Percentiles rank a stretch among this genome's conserved stretches.
Evolutionary conservation across 768 basidiomycete genomes (phyloP).

Genomic region (Lentinula edodes): DNA sequence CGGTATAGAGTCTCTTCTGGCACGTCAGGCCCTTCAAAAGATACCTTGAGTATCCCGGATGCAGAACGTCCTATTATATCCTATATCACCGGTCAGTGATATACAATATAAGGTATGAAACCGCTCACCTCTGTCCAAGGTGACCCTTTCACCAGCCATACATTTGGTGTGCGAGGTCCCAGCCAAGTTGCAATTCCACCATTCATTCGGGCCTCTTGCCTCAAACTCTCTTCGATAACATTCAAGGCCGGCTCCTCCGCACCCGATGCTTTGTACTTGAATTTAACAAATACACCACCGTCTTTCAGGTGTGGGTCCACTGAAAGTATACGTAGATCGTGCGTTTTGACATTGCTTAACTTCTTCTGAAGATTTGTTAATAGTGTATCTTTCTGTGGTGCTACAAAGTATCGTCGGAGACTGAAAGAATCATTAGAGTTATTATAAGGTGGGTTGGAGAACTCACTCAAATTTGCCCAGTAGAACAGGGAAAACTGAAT

Average conservation of each 20-base stretch:
- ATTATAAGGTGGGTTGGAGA: slow-evolving; percentile 6
- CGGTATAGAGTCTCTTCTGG: slow-evolving; percentile 76
- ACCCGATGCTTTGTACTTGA: slow-evolving; percentile 42
- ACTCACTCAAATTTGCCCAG: slow-evolving; percentile 71
- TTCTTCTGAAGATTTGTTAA: slow-evolving; percentile 40
- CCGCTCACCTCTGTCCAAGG: slow-evolving; percentile 75
- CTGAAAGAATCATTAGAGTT: slow-evolving; percentile 29
- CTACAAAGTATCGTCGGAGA: slow-evolving; percentile 58
- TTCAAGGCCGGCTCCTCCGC: slow-evolving; percentile 33
- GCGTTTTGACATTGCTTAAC: slow-evolving; percentile 45
- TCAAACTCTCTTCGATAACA: slow-evolving; percentile 45
- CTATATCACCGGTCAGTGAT: background rate
- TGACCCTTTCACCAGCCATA: slow-evolving; percentile 71
- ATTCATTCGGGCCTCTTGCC: slow-evolving; percentile 34
- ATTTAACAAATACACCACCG: slow-evolving; percentile 80
- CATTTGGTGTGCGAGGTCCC: slow-evolving; percentile 41
- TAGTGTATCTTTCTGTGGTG: slow-evolving; percentile 54
- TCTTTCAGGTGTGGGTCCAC: slow-evolving; percentile 71
- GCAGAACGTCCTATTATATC: slow-evolving; percentile 63
- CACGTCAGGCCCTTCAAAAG: slow-evolving; percentile 87
- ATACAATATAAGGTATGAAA: background rate
- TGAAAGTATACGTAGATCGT: slow-evolving; percentile 56
- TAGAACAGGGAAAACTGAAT: slow-evolving; percentile 74
- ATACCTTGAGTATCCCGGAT: slow-evolving; percentile 63
- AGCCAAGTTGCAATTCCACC: slow-evolving; percentile 64